Conservation (phyloP, 306 rosid genomes). For the Quercus gilva region DNA sequence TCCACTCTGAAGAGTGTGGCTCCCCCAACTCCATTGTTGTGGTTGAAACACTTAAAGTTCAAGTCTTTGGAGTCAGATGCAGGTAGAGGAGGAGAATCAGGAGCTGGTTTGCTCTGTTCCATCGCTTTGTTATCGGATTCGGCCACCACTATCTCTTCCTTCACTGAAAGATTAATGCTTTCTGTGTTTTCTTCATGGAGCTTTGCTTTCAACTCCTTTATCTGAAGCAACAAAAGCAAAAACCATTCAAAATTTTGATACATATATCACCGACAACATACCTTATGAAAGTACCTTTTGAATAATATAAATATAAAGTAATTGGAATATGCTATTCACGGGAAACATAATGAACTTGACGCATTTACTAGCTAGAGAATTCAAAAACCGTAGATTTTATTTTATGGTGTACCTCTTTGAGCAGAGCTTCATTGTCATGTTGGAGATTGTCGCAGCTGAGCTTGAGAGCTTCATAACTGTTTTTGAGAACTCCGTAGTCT, state of each 20-base stretch:
- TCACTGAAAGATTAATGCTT: slow-evolving; percentile 59
- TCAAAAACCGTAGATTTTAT: neutral
- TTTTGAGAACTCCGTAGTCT: slow-evolving; percentile 78
- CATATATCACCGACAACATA: too few relatives aligned
- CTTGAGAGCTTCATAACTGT: slow-evolving; percentile 63
- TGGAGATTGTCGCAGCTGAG: slow-evolving; percentile 51
- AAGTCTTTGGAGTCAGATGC: slow-evolving; percentile 44
- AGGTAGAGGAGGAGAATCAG: slow-evolving; percentile 32
- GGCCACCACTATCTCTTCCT: slow-evolving; percentile 46
- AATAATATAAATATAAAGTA: neutral
- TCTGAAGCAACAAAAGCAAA: slow-evolving; percentile 35
- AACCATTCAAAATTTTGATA: neutral
- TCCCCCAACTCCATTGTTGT: slow-evolving; percentile 19
- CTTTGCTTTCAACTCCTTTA: slow-evolving; percentile 73
- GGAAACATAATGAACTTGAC: neutral
- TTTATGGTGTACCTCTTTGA: slow-evolving; percentile 52
- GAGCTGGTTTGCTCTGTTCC: slow-evolving; percentile 19
- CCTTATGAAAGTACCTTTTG: too few relatives aligned
- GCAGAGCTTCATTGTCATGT: slow-evolving; percentile 65
- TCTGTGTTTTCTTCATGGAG: slow-evolving; percentile 47
- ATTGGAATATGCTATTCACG: neutral
- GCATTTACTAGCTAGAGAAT: neutral
- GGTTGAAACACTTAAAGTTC: slow-evolving; percentile 39
- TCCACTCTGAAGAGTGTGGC: slow-evolving; percentile 40
- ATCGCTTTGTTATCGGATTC: slow-evolving; percentile 33